Percentiles rank a stretch among this genome's conserved stretches.
Evolutionary conservation across 108 stramenopile genomes (phyloP).

Genomic region (Cyclostephanos tholiformis): DNA sequence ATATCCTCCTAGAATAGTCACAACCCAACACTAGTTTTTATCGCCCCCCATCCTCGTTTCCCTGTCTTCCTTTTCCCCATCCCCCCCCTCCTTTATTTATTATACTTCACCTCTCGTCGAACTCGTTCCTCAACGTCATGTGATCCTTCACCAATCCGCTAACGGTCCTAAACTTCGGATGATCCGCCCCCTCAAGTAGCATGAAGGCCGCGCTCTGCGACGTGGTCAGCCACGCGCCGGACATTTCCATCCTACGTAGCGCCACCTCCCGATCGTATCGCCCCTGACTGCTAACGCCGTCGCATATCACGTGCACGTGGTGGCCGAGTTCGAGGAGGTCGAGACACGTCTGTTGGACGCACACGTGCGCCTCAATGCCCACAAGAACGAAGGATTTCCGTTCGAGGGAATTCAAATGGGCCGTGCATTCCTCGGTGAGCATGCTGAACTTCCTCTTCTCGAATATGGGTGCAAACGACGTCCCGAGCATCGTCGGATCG

Average conservation of each 20-base stretch:
- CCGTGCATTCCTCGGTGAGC: conserved; percentile 77
- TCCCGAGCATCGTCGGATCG: conserved; percentile 28
- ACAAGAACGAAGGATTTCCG: conserved; percentile 77
- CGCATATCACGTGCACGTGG: conserved; percentile 90
- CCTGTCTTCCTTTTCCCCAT: no score
- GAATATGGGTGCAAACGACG: conserved; percentile 53
- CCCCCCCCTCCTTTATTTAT: no score
- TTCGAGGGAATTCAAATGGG: conserved; percentile 48
- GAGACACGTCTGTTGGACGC: conserved; percentile 90
- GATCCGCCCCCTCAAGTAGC: conserved; percentile 83
- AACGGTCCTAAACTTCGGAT: conserved; percentile 83
- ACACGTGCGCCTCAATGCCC: conserved; percentile 98
- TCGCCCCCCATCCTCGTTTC: no score
- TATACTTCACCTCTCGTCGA: no score
- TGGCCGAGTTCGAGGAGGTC: conserved; percentile 86
- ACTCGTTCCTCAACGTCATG: conserved; percentile 80
- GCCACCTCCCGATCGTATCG: conserved; percentile 82
- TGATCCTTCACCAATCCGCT: conserved; percentile 85
- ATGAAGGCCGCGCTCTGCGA: conserved; percentile 88
- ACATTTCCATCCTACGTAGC: conserved; percentile 71
- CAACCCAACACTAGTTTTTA: no score
- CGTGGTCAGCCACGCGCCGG: conserved; percentile 84
- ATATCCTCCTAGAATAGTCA: no score
- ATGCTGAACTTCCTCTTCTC: conserved; percentile 96
- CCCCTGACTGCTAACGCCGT: conserved; percentile 86